These are phyloP conservation scores for Neckera pumila DNA, from an alignment of 225 moss, liverwort and hornwort genomes.

Conservation along the genomic window DNA sequence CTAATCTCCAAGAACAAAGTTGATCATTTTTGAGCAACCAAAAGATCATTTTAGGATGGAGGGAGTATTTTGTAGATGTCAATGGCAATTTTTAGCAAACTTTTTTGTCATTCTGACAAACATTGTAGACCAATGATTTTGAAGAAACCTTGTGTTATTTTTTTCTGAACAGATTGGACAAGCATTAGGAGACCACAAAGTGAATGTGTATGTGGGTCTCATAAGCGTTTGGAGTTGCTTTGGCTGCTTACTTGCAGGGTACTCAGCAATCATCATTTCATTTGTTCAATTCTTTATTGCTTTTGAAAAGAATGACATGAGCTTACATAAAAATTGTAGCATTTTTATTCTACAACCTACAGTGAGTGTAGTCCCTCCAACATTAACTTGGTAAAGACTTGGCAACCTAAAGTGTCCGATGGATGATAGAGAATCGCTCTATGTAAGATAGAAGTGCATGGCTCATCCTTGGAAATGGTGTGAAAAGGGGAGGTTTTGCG, in stretches of 20 bases:
- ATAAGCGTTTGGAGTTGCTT: conserved; percentile 56
- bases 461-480: too few relatives aligned
- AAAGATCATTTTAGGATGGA: background rate
- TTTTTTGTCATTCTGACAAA: background rate
- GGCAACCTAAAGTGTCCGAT: too few relatives aligned
- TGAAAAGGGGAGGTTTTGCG: too few relatives aligned
- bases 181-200: conserved; percentile 21
- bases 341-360: background rate
- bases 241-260: conserved; percentile 45
- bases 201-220: conserved; percentile 42
- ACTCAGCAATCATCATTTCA: background rate
- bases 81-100: background rate
- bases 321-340: background rate
- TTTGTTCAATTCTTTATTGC: background rate
- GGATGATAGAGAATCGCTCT: too few relatives aligned
- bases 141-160: background rate
- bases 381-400: background rate
- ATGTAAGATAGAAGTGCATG: too few relatives aligned
- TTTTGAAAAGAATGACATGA: background rate
- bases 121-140: background rate
- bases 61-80: background rate
- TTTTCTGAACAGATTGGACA: conserved; percentile 25
- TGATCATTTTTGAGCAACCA: too few relatives aligned
- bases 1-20: too few relatives aligned
- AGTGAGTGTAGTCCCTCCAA: too few relatives aligned